phyloP scores from a whole-genome alignment of 306 rosid genomes.

The Cucurbita moschata region DNA sequence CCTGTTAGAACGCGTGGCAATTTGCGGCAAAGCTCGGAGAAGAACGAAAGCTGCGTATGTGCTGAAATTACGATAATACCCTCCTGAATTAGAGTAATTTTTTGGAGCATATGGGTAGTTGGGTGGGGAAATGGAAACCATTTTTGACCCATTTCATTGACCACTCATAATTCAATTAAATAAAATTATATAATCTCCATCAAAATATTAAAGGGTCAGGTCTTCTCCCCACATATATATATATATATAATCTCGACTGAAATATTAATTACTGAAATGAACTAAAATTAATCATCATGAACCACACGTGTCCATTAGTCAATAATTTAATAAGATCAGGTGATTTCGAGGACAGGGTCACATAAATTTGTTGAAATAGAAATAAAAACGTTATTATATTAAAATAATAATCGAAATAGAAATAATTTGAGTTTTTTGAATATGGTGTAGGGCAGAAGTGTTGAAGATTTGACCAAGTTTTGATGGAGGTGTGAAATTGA shows the following conservation, averaged over 20 bases:
- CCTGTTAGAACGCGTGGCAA: constrained; percentile 9
- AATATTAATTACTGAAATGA: too few species aligned
- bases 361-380: too few species aligned
- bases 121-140: background rate
- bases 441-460: background rate
- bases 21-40: background rate
- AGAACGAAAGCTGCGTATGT: background rate
- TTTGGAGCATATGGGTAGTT: background rate
- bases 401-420: background rate
- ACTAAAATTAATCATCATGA: too few species aligned
- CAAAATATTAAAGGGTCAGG: too few species aligned
- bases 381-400: too few species aligned
- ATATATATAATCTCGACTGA: too few species aligned
- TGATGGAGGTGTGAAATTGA: background rate
- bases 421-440: background rate
- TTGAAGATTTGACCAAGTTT: background rate
- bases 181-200: too few species aligned
- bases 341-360: too few species aligned
- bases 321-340: too few species aligned
- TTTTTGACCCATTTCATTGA: background rate
- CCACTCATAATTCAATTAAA: background rate
- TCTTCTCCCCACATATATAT: too few species aligned
- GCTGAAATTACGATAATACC: background rate
- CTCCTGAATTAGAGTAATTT: background rate
- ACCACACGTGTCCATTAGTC: too few species aligned